Base-by-base conservation (phyloP, 352 stramenopile genomes). In the Peronosclerospora sorghi region DNA sequence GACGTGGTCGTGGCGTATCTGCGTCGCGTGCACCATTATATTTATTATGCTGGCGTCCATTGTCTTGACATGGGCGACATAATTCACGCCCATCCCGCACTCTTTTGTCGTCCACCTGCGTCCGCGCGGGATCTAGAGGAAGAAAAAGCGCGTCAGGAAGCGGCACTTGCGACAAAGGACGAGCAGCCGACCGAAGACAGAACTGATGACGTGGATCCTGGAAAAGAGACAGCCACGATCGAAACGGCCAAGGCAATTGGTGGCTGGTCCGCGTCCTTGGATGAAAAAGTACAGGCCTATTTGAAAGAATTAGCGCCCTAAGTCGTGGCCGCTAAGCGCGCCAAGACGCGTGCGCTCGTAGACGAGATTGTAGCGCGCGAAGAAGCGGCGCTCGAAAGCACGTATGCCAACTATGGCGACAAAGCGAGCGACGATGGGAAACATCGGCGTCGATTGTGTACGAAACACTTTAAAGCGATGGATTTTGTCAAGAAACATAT, bases 1-100 rank as follows among this genome's bases (percentile, higher is more conserved):
- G 92, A 97, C 55, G 59, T 97, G 20, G 59, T 86, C 3, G 78
- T 97, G 54, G 87, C 90, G 8, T 97, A 97, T 64, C 72, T 97
- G 18, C 78, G 92, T 36, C 77, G 90, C 34, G 90, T 97, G 17
- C 92, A 97, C 59, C 71, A 97, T 35, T 95, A 96, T 83, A 95
- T 95, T 62, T 97, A 97, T 83, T 97, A 97, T 73, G 77, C 74
- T 20, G 77, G 70, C 28, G 65, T 85, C 29, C 73, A 88, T 54
- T 90, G 80, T 54, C 54, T 84, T 37, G 77, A 90, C 55, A 89
- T 90, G 77, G 77, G 78, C 28, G 80, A 93, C 38, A 86, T 90
- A 35, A 80, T 93, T 62, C 78, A 88, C 48, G 73, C 74, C 23
- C 76, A 93, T 47, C 77, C 75, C 10, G 75, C 77, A 8, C 63